Evolutionary conservation across 805 yeast species (phyloP).

Genomic region (Zygotorulaspora florentina): DNA sequence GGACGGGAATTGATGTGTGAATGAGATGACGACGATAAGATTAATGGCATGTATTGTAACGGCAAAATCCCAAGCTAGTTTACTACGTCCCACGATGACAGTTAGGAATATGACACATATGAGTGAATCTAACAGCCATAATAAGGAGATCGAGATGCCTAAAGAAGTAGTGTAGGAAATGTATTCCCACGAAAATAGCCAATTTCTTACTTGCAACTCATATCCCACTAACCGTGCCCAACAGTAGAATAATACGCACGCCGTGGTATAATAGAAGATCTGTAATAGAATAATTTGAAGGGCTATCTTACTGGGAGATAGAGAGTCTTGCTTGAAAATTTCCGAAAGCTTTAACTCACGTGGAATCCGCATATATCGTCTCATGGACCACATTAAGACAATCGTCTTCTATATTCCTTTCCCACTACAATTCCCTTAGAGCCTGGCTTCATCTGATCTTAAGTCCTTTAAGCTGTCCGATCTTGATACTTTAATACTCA

Average conservation of each 20-base stretch:
- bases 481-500: not conserved
- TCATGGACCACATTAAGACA: conserved; percentile 20
- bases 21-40: conserved; percentile 61
- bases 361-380: conserved; percentile 31
- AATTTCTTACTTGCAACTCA: conserved; percentile 51
- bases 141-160: conserved; percentile 66
- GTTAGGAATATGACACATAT: conserved; percentile 82
- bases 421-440: too few species aligned
- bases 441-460: not conserved
- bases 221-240: conserved; percentile 69
- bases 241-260: conserved; percentile 58
- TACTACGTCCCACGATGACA: conserved; percentile 84
- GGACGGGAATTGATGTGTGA: conserved; percentile 66
- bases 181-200: conserved; percentile 79
- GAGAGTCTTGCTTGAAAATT: conserved; percentile 39
- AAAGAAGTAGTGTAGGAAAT: conserved; percentile 70
- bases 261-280: conserved; percentile 70
- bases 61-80: conserved; percentile 95
- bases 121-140: conserved; percentile 83
- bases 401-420: not conserved
- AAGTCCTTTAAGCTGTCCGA: not conserved
- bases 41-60: conserved; percentile 85
- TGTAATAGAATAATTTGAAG: conserved; percentile 78
- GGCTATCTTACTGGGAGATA: conserved; percentile 56
- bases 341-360: conserved; percentile 30